Evolutionary conservation across 306 rosid species (phyloP), one percentile per base, ranked within the genome.

Genomic region (Cyamopsis tetragonoloba): DNA sequence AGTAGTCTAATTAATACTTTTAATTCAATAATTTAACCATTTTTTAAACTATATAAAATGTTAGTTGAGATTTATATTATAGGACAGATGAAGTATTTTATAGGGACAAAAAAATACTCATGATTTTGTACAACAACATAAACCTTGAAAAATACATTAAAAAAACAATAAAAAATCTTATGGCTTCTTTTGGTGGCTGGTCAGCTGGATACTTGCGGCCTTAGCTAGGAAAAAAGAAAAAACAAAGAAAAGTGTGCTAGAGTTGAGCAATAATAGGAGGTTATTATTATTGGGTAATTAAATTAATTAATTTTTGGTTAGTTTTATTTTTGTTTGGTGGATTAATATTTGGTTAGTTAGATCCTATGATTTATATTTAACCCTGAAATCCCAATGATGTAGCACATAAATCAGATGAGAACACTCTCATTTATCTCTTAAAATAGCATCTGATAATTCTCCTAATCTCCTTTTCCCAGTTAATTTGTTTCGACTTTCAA

Each of bases 391-490:
- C 80, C 84, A 51, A 46, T 27, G 65, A 80, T 35, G 13, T 73
- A 47, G 88, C 77, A 66, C 11, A 49, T 6, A 76, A 70, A 70
- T 73, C 68, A 62, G 83, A 57, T 32, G 54, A 58, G 55, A 12
- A 39, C 13, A 62, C 58, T 14, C 30, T 42, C 13, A 56, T 68
- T 26, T 55, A 28, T 34, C 60, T 53, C 74, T 62, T 5, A 4
- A n/a, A 41, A 14, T 41, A 41, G n/a, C 18, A 68, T 68, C 67
- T 34, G 43, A 71, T 42, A 5, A 7, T 18, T 38, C 77, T 61
- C 55, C 66, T 35, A 67, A 62, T n/a, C n/a, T n/a, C n/a, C n/a
- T n/a, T n/a, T n/a, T 65, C 71, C 13, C 11, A 22, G 9, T 48
- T 24, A 24, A 24, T 44, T 15, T 44, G 30, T 42, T 62, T 64